Evolutionary conservation across 2,329 filamentous ascomycete genomes (phyloP).

Genomic region (Cercospora sp.): DNA sequence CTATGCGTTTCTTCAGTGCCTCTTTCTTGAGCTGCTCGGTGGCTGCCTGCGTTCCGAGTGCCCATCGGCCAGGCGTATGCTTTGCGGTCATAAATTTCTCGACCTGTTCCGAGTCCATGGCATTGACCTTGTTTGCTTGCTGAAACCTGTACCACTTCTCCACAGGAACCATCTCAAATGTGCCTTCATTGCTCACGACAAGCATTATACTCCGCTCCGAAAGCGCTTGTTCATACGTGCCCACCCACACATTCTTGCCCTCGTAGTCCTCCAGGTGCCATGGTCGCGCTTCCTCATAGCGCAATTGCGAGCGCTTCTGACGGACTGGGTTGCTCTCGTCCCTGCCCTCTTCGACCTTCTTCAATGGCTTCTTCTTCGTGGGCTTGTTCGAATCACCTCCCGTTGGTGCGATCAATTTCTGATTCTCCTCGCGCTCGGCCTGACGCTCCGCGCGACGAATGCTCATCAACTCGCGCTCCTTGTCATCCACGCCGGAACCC

Average conservation of each 20-base stretch:
- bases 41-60: slow-evolving; percentile 64
- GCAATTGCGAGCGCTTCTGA: slow-evolving; percentile 62
- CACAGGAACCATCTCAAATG: slow-evolving; percentile 81
- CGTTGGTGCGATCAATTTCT: slow-evolving; percentile 90
- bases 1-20: slow-evolving; percentile 47
- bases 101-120: slow-evolving; percentile 78
- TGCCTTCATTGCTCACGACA: slow-evolving; percentile 67
- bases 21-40: slow-evolving; percentile 34
- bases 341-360: slow-evolving; percentile 82
- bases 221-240: slow-evolving; percentile 83
- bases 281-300: slow-evolving; percentile 92
- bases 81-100: slow-evolving; percentile 82
- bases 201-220: slow-evolving; percentile 80
- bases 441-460: slow-evolving; percentile 72
- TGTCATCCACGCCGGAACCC: slow-evolving; percentile 59
- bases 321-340: slow-evolving; percentile 75
- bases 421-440: slow-evolving; percentile 79
- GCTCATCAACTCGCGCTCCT: slow-evolving; percentile 61
- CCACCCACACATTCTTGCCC: slow-evolving; percentile 91
- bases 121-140: slow-evolving; percentile 62
- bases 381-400: slow-evolving; percentile 62
- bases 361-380: slow-evolving; percentile 59
- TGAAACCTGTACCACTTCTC: slow-evolving; percentile 95
- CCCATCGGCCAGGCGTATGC: slow-evolving; percentile 75
- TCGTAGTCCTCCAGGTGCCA: slow-evolving; percentile 98